Conservation (phyloP, 2,329 filamentous ascomycete genomes). For the Colletotrichum musicola region DNA sequence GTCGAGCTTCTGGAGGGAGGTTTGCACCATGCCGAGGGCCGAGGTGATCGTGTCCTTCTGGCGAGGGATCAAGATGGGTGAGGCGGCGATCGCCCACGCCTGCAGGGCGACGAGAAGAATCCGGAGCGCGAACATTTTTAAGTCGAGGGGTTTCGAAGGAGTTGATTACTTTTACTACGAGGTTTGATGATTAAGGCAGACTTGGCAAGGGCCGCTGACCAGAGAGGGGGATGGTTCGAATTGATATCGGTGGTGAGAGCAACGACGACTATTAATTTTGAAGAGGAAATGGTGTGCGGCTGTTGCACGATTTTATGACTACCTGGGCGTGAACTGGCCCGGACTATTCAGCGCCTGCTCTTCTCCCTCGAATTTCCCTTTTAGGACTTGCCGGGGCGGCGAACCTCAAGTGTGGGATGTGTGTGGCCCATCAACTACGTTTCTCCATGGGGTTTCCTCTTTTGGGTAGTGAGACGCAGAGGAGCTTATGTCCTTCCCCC, state of each 20-base stretch:
- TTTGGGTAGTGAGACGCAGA: conserved; percentile 33
- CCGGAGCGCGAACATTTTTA: conserved; percentile 20
- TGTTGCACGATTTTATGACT: conserved; percentile 31
- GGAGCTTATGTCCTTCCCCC: conserved; percentile 4
- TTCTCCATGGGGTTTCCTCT: conserved; percentile 29
- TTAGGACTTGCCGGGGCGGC: conserved; percentile 12
- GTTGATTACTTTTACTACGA: background rate
- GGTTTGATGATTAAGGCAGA: background rate
- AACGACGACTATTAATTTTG: conserved; percentile 5
- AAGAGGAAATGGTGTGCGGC: conserved; percentile 3
- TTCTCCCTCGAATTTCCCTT: conserved; percentile 24
- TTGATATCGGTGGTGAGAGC: conserved; percentile 9
- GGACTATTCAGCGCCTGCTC: conserved; percentile 2
- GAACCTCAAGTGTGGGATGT: conserved; percentile 19
- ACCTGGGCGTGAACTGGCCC: background rate
- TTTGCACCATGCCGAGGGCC: conserved; percentile 24
- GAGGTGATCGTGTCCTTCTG: conserved; percentile 26
- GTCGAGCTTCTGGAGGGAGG: conserved; percentile 25
- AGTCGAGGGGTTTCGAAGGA: background rate
- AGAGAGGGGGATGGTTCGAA: background rate
- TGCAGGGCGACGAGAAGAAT: conserved; percentile 31
- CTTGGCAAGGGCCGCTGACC: background rate
- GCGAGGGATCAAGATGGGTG: conserved; percentile 13
- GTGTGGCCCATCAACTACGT: conserved; percentile 24
- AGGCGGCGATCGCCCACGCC: conserved; percentile 34